Conservation (phyloP, 1,284 basidiomycete genomes). For the Tremellales sp. region DNA sequence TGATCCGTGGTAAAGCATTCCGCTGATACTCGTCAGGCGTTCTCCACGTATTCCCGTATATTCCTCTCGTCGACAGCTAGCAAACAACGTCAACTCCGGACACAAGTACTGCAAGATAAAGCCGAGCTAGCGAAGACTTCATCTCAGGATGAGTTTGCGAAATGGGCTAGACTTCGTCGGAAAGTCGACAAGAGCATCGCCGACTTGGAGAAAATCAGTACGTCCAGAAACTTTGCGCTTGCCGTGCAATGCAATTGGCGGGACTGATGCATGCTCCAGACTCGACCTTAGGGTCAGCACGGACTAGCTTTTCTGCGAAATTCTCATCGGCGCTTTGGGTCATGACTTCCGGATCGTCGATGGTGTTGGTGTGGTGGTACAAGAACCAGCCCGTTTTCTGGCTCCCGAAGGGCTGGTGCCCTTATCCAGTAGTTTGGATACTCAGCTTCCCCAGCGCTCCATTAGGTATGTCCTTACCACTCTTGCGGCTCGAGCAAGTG, state of each 20-base stretch:
- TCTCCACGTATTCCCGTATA: constrained; percentile 62
- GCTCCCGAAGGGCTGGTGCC: constrained; percentile 79
- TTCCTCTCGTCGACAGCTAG: constrained; percentile 58
- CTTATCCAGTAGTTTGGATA: constrained; percentile 73
- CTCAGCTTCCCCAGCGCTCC: constrained; percentile 52
- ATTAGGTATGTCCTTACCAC: constrained; percentile 22
- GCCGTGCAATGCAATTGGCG: neutral
- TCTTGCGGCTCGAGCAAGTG: neutral
- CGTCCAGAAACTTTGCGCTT: constrained; percentile 43
- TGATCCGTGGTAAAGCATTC: neutral
- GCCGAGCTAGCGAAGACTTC: constrained; percentile 83
- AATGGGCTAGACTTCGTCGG: constrained; percentile 91
- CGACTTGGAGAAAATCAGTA: constrained; percentile 89
- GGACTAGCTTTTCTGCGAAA: constrained; percentile 64
- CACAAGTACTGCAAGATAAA: constrained; percentile 72
- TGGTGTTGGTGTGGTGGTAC: constrained; percentile 83
- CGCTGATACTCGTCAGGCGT: constrained; percentile 55
- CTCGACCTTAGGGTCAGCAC: constrained; percentile 60
- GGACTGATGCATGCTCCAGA: constrained; percentile 57
- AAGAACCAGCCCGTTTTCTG: constrained; percentile 83
- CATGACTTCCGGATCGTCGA: constrained; percentile 75
- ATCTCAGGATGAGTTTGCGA: constrained; percentile 96
- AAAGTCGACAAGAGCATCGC: constrained; percentile 88
- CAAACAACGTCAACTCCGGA: constrained; percentile 66
- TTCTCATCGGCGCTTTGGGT: constrained; percentile 75